Conservation (phyloP, 768 basidiomycete genomes). For the Exsudoporus frostii region DNA sequence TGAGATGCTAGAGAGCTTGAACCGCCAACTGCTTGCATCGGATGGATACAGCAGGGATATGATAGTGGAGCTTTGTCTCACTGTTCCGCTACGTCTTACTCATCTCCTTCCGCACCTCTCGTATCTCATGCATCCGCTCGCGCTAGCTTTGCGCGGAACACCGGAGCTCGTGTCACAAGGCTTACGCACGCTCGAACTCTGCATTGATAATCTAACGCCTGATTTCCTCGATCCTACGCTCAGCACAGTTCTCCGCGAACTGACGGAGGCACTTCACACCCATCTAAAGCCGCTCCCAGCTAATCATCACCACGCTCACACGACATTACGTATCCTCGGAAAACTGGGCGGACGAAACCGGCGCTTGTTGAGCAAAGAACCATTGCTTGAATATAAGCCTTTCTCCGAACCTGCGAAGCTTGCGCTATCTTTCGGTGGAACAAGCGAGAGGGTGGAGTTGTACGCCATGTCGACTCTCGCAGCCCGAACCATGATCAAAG, state of each 20-base stretch:
- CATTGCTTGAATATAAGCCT: constrained; percentile 65
- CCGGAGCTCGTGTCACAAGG: constrained; percentile 94
- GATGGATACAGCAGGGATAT: constrained; percentile 83
- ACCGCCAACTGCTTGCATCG: constrained; percentile 82
- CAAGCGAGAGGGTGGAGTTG: constrained; percentile 60
- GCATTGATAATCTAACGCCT: constrained; percentile 96
- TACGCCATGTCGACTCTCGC: constrained; percentile 66
- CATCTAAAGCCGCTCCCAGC: constrained; percentile 88
- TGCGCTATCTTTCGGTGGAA: constrained; percentile 71
- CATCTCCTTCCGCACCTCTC: constrained; percentile 93
- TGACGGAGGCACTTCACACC: constrained; percentile 92
- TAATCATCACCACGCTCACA: constrained; percentile 87
- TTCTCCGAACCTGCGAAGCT: constrained; percentile 70
- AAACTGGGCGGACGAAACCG: constrained; percentile 95
- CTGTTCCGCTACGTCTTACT: constrained; percentile 91
- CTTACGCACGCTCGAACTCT: constrained; percentile 93
- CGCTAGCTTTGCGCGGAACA: constrained; percentile 81
- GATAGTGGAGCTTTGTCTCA: constrained; percentile 95
- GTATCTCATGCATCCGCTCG: constrained; percentile 95
- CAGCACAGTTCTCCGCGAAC: constrained; percentile 84
- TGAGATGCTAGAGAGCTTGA: constrained; percentile 94
- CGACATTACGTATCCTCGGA: constrained; percentile 92
- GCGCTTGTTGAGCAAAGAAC: constrained; percentile 77
- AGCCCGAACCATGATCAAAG: constrained; percentile 54
- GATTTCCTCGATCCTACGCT: constrained; percentile 98